A percentile compares a stretch with the other conserved stretches of the same genome.
Conservation (phyloP, 2,329 filamentous ascomycete species). For the Tolypocladium endophyticum region DNA sequence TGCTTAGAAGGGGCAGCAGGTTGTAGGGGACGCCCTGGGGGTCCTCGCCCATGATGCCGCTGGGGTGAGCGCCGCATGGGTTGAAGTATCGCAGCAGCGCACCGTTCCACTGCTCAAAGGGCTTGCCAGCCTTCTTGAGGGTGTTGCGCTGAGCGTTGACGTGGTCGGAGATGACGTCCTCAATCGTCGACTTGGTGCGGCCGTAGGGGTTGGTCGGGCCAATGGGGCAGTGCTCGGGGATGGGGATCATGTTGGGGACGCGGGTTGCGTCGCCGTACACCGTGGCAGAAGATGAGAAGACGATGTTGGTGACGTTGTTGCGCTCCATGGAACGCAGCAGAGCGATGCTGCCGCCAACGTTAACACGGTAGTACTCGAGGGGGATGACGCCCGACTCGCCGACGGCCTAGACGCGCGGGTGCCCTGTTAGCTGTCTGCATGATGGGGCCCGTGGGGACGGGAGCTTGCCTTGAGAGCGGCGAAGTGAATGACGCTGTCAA, state of each 20-base stretch:
- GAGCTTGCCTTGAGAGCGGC: constrained; percentile 71
- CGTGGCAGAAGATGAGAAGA: constrained; percentile 96
- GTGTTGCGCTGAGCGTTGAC: constrained; percentile 80
- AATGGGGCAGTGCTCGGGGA: constrained; percentile 91
- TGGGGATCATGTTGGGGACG: constrained; percentile 96
- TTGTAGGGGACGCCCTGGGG: constrained; percentile 94
- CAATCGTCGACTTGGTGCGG: constrained; percentile 88
- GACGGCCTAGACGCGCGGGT: constrained; percentile 54
- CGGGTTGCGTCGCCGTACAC: constrained; percentile 97
- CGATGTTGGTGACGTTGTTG: constrained; percentile 90
- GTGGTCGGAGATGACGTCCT: constrained; percentile 84
- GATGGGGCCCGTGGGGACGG: neutral
- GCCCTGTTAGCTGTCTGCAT: constrained; percentile 6
- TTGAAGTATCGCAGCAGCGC: constrained; percentile 96
- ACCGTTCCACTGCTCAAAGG: constrained; percentile 77
- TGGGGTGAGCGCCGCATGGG: constrained; percentile 88
- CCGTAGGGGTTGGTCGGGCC: constrained; percentile 97
- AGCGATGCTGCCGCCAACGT: constrained; percentile 83
- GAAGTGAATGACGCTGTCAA: constrained; percentile 98
- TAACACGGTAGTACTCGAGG: constrained; percentile 95
- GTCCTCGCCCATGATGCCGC: constrained; percentile 96
- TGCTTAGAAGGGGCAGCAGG: constrained; percentile 82
- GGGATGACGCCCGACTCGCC: constrained; percentile 91
- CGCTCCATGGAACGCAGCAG: constrained; percentile 80
- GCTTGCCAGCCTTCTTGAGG: constrained; percentile 67